A percentile compares a stretch with the other conserved stretches of the same genome.
phyloP scores from a whole-genome alignment of 2,329 filamentous ascomycete species.

The Aplosporella prunicola region DNA sequence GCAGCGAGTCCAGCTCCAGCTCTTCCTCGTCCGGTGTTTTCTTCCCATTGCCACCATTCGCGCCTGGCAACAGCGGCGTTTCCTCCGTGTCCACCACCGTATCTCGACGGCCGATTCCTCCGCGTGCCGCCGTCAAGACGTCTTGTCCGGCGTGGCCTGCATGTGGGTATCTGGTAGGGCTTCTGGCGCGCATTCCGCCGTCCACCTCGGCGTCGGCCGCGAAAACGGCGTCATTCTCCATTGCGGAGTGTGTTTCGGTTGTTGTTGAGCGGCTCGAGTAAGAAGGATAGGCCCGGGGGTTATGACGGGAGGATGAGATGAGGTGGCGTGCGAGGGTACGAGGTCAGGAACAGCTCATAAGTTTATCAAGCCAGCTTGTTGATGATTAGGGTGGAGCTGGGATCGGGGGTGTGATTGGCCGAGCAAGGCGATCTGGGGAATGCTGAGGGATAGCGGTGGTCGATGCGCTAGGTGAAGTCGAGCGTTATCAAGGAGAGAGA shows the following conservation, averaged over 20 bases:
- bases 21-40: constrained; percentile 2
- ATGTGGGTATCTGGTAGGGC: constrained; percentile 8
- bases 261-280: too few relatives aligned
- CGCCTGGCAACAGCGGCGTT: constrained; percentile 4
- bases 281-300: too few relatives aligned
- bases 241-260: constrained; percentile 7
- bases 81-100: constrained; percentile 3
- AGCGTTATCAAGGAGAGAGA: too few relatives aligned
- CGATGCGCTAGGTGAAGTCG: too few relatives aligned
- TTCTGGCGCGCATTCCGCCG: constrained; percentile 1
- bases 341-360: too few relatives aligned
- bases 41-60: neutral
- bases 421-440: too few relatives aligned
- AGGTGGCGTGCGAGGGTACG: too few relatives aligned
- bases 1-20: constrained; percentile 50
- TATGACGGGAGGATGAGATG: too few relatives aligned
- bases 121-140: constrained; percentile 40
- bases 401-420: too few relatives aligned
- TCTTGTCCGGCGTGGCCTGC: constrained; percentile 10
- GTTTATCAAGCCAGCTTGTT: too few relatives aligned
- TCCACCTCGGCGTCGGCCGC: constrained; percentile 24
- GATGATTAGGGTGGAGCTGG: too few relatives aligned
- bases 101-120: constrained; percentile 31
- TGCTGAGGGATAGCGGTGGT: too few relatives aligned
- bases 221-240: constrained; percentile 19